phyloP scores from a whole-genome alignment of 495 filamentous ascomycete species.

The Trichoderma erinaceum region DNA sequence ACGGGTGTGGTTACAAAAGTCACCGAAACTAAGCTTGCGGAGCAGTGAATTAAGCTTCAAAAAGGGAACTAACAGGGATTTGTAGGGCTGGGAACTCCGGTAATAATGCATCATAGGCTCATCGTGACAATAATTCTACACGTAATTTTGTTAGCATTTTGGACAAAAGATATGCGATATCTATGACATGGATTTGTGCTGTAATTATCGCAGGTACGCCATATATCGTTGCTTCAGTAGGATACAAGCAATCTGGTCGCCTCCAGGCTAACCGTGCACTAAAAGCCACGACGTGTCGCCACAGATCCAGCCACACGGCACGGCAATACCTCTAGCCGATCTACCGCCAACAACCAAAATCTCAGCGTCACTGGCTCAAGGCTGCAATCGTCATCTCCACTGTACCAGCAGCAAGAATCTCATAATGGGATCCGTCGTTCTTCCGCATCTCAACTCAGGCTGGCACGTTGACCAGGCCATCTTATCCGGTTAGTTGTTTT shows the following conservation, averaged over 20 bases:
- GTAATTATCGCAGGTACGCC: too few species aligned
- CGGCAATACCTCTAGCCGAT: neutral
- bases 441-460: constrained; percentile 85
- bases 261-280: neutral
- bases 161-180: too few species aligned
- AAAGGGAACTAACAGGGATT: too few species aligned
- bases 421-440: constrained; percentile 81
- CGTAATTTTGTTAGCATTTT: too few species aligned
- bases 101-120: neutral
- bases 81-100: too few species aligned
- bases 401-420: neutral
- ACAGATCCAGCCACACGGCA: neutral
- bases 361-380: neutral
- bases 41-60: neutral
- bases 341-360: neutral
- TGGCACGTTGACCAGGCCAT: constrained; percentile 98
- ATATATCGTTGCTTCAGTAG: too few species aligned
- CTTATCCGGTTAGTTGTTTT: constrained; percentile 40
- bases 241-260: neutral
- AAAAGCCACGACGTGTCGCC: neutral
- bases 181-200: too few species aligned
- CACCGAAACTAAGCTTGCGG: constrained; percentile 11
- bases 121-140: too few species aligned
- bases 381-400: neutral
- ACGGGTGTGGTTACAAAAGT: constrained; percentile 22